These are phyloP conservation scores for Ceratopteris richardii DNA, from an alignment of 75 land plant genomes.

Conservation along the genomic window DNA sequence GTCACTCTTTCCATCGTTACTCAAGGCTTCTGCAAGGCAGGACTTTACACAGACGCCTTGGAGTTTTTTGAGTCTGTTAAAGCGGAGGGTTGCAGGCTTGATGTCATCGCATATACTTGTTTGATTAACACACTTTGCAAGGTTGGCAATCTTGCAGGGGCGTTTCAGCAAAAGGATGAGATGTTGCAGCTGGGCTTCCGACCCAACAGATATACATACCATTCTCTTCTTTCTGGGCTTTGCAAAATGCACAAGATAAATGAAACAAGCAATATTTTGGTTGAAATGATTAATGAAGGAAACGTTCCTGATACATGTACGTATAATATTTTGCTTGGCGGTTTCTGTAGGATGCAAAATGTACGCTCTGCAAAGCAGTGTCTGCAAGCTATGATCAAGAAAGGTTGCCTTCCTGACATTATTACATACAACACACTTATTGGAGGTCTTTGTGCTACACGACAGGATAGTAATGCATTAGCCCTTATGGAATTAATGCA, in stretches of 20 bases:
- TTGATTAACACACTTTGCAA: constrained; percentile 44
- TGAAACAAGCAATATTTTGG: constrained; percentile 9
- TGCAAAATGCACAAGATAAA: constrained; percentile 19
- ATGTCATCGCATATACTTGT: constrained; percentile 46
- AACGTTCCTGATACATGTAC: constrained; percentile 11
- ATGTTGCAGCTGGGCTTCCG: constrained; percentile 13
- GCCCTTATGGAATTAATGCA: constrained; percentile 49
- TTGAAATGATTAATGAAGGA: constrained; percentile 18
- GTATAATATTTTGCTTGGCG: constrained; percentile 23
- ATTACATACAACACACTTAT: constrained; percentile 32
- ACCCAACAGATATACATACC: constrained; percentile 24
- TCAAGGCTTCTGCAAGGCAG: constrained; percentile 1
- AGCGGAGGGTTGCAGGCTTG: constrained; percentile 21
- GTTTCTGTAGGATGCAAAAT: constrained; percentile 20
- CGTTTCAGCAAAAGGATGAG: constrained; percentile 23
- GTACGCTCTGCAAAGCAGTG: constrained; percentile 18
- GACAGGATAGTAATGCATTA: constrained; percentile 24
- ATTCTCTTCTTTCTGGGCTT: constrained; percentile 10
- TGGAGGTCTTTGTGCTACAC: constrained; percentile 18
- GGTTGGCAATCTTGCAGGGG: constrained; percentile 16
- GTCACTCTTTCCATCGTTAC: constrained; percentile 1
- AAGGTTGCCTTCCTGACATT: constrained; percentile 30
- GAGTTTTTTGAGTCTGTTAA: background rate
- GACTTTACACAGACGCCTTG: background rate
- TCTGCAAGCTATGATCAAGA: constrained; percentile 26